Base-by-base conservation (phyloP, 2,329 filamentous ascomycete genomes). In the Clonostachys solani region DNA sequence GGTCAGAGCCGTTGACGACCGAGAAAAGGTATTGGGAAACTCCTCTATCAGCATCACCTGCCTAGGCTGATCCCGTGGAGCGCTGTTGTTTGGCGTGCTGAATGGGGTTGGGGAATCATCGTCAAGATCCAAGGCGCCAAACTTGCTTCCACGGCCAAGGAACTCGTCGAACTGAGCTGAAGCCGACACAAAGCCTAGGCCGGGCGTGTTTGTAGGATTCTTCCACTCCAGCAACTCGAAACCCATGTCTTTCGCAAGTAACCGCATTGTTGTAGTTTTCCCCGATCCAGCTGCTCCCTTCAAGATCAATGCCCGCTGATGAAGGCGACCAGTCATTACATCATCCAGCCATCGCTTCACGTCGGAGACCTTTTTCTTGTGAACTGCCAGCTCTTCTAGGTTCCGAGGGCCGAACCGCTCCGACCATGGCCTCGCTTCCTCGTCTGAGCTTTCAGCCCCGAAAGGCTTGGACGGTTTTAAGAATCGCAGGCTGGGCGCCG, bases 161-260 rank as follows among this genome's bases (percentile, higher is more conserved):
- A 97, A 99, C 51, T 97, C 92, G 55, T 95, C 89, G 59, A 99
- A 99, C 55, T 95, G 88, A 7, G 83, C 77, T 6, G 89, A 83
- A 33, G 84, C 77, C 2, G 91, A 92, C 40, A 83, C 73, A 44
- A 84, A 84, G 0, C 82, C 83, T 3, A 78, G 73, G 2, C 77
- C 79, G 3, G 74, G 61, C 2, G 79, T 79, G 2, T 78, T 80
- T 1, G 80, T 75, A 1, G 92, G 91, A 61, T 95, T 96, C 60
- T 83, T 87, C 94, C 94, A 99, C 65, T 97, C 91, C 33, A 94
- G 71, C 33, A 97, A 70, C 52, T 92, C 81, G 50, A 87, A 84
- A 2, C 78, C 80, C 71, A 97, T 73, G n/a, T 87, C 81, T 52
- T 82, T 82, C 5, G 92, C 86, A 35, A 99, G 76, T 18, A 96